A percentile compares a stretch with the other conserved stretches of the same genome.
Conservation (phyloP, 805 yeast genomes). For the Nakazawaea wickerhamii region DNA sequence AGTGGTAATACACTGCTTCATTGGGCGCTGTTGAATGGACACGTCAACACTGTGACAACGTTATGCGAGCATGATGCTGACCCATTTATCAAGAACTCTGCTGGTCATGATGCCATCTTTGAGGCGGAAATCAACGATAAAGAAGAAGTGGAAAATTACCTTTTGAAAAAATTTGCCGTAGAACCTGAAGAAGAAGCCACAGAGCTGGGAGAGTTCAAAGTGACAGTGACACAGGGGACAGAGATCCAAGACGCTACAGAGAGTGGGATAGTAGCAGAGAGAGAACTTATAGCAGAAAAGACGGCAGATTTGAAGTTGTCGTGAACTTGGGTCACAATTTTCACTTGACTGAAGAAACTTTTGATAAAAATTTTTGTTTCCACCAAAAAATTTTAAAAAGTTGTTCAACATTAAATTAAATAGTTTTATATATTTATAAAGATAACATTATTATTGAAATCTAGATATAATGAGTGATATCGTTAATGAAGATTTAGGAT, state of each 20-base stretch:
- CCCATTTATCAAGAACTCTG: slow-evolving; percentile 68
- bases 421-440: not conserved
- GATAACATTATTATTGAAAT: no score
- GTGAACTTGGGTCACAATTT: not conserved
- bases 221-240: slow-evolving; percentile 41
- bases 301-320: slow-evolving; percentile 25
- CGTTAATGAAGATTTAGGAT: slow-evolving; percentile 44
- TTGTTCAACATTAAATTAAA: no score
- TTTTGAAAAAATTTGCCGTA: slow-evolving; percentile 66
- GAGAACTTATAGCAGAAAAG: slow-evolving; percentile 22
- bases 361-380: not conserved
- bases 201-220: slow-evolving; percentile 36
- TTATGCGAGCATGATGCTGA: slow-evolving; percentile 79
- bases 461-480: slow-evolving; percentile 20
- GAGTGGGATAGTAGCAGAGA: slow-evolving; percentile 38
- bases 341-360: not conserved
- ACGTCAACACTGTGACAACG: slow-evolving; percentile 59
- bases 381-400: not conserved
- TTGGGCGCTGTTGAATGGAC: slow-evolving; percentile 94
- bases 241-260: slow-evolving; percentile 45
- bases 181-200: slow-evolving; percentile 42
- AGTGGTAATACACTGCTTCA: slow-evolving; percentile 93
- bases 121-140: slow-evolving; percentile 83
- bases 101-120: slow-evolving; percentile 77
- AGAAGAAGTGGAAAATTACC: slow-evolving; percentile 72